Percentiles rank a stretch among this genome's conserved stretches.
phyloP scores from a whole-genome alignment of 352 stramenopile genomes.

The Phytopythium boreale region DNA sequence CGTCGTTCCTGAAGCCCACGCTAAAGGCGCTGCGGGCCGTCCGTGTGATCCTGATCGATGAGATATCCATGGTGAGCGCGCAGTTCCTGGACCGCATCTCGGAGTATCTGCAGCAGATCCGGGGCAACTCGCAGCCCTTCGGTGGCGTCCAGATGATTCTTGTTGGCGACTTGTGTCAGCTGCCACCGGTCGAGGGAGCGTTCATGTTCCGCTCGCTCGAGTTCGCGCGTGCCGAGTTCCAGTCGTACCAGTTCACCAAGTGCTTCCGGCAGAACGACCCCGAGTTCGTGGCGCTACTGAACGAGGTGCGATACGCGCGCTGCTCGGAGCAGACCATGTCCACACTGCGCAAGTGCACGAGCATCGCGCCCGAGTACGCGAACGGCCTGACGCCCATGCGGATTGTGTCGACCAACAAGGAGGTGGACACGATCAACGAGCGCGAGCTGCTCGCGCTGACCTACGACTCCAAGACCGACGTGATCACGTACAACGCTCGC shows the following conservation, averaged over 20 bases:
- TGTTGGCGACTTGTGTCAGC: slow-evolving; percentile 8
- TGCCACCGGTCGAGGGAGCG: slow-evolving; percentile 7
- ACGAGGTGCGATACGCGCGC: slow-evolving; percentile 7
- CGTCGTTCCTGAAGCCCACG: slow-evolving; percentile 8
- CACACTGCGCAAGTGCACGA: slow-evolving; percentile 4
- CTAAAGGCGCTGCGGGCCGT: slow-evolving; percentile 8
- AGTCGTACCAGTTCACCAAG: slow-evolving; percentile 9
- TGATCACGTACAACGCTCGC: slow-evolving; percentile 8
- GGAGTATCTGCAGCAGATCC: slow-evolving; percentile 6
- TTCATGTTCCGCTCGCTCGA: slow-evolving; percentile 12
- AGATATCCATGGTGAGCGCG: slow-evolving; percentile 12
- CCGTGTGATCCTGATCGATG: slow-evolving; percentile 9
- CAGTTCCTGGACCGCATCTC: slow-evolving; percentile 11
- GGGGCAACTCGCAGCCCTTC: slow-evolving; percentile 2
- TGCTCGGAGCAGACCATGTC: slow-evolving; percentile 7
- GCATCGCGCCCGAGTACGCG: slow-evolving; percentile 9
- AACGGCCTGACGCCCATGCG: slow-evolving; percentile 10
- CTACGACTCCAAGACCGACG: background rate
- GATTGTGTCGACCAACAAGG: slow-evolving; percentile 13
- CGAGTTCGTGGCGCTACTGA: slow-evolving; percentile 8
- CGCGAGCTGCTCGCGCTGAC: slow-evolving; percentile 5
- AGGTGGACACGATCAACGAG: slow-evolving; percentile 12
- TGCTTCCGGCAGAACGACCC: slow-evolving; percentile 10
- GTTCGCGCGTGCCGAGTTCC: slow-evolving; percentile 5
- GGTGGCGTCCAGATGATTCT: slow-evolving; percentile 12